Base-by-base conservation (phyloP, 164 flowering plant species). In the Hamamelis virginiana region DNA sequence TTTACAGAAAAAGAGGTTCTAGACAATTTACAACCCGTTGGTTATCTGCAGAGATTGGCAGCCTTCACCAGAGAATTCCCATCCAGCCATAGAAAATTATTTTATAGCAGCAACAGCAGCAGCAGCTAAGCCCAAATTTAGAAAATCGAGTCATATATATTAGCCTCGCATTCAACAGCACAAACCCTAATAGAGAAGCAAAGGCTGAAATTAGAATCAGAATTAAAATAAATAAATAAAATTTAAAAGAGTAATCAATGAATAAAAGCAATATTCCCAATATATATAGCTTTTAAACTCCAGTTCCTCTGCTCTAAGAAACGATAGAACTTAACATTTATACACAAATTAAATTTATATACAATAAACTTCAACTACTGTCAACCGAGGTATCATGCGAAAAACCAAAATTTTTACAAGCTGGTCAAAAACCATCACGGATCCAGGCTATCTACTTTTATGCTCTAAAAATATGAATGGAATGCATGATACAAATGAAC, bases 11-110 rank as follows among this genome's bases (percentile, higher is more conserved):
- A 14, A 27, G 63, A 41, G 19, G 43, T 51, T 44, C 64, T 25
- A 59, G 41, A 69, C 69, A 61, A 75, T 70, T 65, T 70, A 75
- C 74, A 75, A 33, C 8, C 21, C 9, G 8, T 4, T 46, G 21
- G 66, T 15, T 25, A 48, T 46, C 21, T 38, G 43, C 58, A 59
- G 33, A 50, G 62, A 58, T 55, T 27, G 53, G 26, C 65, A 69
- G 26, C 44, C 43, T 59, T 45, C 63, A 53, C 59, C 63, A 48
- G 18, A 59, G 44, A 53, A 59, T 21, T 72, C 55, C 27, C 41
- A 33, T 64, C 69, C 19, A 65, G 46, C 63, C 50, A 45, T 1
- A 26, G 59, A 13, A 33, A 28, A 59, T 64, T 65, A 74, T 74
- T 74, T 62, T 53, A 63, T 43, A 21, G 28, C 48, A 65, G 45